phyloP scores from a whole-genome alignment of 176 grass and related monocot species.

The Cenchrus fungigraminus region DNA sequence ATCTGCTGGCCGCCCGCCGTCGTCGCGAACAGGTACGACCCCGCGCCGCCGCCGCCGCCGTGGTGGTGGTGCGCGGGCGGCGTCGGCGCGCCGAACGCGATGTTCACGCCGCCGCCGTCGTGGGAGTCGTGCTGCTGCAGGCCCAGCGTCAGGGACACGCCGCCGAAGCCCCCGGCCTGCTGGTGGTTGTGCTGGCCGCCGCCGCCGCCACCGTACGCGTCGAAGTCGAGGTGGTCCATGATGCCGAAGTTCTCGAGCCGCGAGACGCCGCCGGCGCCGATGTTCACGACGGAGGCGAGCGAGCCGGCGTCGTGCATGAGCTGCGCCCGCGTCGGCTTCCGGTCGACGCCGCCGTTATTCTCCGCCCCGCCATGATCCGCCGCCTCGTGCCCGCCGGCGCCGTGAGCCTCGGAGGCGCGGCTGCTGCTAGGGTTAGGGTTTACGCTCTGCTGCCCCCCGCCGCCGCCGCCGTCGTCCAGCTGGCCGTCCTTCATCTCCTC shows the following conservation, averaged over 20 bases:
- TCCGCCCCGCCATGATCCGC: not conserved
- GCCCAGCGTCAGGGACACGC: slow-evolving; percentile 82
- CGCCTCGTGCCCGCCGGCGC: too few relatives aligned
- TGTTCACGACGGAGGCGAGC: slow-evolving; percentile 76
- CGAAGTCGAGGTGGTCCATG: slow-evolving; percentile 62
- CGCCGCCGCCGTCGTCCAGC: not conserved
- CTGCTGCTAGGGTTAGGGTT: slow-evolving; percentile 56
- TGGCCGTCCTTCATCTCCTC: slow-evolving; percentile 74
- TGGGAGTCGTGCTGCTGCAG: slow-evolving; percentile 74
- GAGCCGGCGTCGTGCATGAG: slow-evolving; percentile 68
- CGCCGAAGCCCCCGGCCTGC: not conserved
- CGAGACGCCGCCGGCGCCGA: slow-evolving; percentile 2
- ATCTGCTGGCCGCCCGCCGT: slow-evolving; percentile 35
- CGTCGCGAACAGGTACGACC: slow-evolving; percentile 42
- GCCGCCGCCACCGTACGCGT: slow-evolving; percentile 40
- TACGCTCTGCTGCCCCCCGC: not conserved
- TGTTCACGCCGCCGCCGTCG: slow-evolving; percentile 49
- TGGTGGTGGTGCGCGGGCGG: slow-evolving; percentile 7
- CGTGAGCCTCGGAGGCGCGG: slow-evolving; percentile 29
- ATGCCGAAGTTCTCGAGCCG: slow-evolving; percentile 53
- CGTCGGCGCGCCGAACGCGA: slow-evolving; percentile 61
- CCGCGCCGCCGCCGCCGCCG: slow-evolving; percentile 24
- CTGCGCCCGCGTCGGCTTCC: slow-evolving; percentile 74
- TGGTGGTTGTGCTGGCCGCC: slow-evolving; percentile 1
- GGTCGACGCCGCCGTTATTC: slow-evolving; percentile 27